phyloP scores from a whole-genome alignment of 208 protist genomes.

The Wallacemonas sp. region DNA sequence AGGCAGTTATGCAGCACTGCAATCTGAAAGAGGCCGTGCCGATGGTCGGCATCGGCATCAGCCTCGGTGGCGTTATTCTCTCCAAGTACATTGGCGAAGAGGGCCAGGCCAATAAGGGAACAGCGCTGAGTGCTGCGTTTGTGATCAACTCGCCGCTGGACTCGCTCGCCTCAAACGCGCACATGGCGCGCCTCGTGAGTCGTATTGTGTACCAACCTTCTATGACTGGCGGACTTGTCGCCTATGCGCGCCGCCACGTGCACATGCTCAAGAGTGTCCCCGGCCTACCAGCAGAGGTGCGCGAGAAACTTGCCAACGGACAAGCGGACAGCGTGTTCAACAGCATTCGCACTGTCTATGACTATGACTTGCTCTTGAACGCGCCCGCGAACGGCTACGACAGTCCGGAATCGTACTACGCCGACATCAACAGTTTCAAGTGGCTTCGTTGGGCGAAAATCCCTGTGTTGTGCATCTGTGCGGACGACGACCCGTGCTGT shows the following conservation, averaged over 20 bases:
- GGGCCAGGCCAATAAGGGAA: conserved; percentile 11
- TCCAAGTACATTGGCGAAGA: conserved; percentile 64
- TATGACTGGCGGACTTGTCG: conserved; percentile 41
- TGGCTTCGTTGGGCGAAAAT: conserved; percentile 47
- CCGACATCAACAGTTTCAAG: conserved; percentile 35
- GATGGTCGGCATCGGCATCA: conserved; percentile 63
- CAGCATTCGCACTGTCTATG: conserved; percentile 35
- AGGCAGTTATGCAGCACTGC: conserved; percentile 25
- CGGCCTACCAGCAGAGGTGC: conserved; percentile 27
- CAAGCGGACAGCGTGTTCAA: conserved; percentile 25
- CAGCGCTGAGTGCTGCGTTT: conserved; percentile 39
- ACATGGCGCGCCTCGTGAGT: conserved; percentile 21
- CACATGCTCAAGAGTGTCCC: conserved; percentile 41
- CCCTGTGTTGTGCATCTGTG: conserved; percentile 59
- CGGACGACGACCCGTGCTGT: conserved; percentile 57
- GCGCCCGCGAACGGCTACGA: conserved; percentile 57
- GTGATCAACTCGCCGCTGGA: conserved; percentile 61
- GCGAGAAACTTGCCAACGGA: conserved; percentile 19
- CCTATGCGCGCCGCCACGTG: conserved; percentile 44
- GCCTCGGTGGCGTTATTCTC: conserved; percentile 70
- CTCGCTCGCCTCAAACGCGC: conserved; percentile 30
- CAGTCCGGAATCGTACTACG: conserved; percentile 60
- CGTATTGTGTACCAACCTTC: conserved; percentile 50
- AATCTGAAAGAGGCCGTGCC: conserved; percentile 14
- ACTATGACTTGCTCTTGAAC: conserved; percentile 63